phyloP scores from a whole-genome alignment of 768 basidiomycete species.

The Crepidotus variabilis region DNA sequence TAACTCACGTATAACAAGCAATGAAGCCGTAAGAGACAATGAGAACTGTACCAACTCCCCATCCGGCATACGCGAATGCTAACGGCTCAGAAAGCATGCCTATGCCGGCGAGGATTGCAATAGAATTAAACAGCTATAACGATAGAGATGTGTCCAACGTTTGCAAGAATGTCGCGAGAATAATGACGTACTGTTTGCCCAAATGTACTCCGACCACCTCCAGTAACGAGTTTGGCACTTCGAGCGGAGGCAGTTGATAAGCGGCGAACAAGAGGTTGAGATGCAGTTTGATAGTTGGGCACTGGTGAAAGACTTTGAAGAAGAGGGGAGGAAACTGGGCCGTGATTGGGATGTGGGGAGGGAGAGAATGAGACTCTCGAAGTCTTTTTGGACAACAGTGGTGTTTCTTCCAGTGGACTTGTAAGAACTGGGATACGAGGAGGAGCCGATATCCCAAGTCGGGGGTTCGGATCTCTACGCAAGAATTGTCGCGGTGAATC shows the following conservation, averaged over 20 bases:
- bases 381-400: slow-evolving; percentile 34
- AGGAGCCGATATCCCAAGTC: slow-evolving; percentile 1
- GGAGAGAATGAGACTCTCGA: slow-evolving; percentile 27
- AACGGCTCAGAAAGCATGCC: slow-evolving; percentile 88
- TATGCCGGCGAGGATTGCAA: slow-evolving; percentile 82
- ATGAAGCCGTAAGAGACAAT: slow-evolving; percentile 75
- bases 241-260: slow-evolving; percentile 29
- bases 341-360: slow-evolving; percentile 7
- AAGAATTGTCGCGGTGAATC: slow-evolving; percentile 8
- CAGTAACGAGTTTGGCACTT: slow-evolving; percentile 24
- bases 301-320: background rate
- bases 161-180: background rate
- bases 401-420: slow-evolving; percentile 24
- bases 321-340: background rate
- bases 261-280: slow-evolving; percentile 22
- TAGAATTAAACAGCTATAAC: slow-evolving; percentile 80
- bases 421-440: background rate
- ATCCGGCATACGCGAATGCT: slow-evolving; percentile 90
- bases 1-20: slow-evolving; percentile 84
- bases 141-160: background rate
- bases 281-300: slow-evolving; percentile 10
- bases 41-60: slow-evolving; percentile 73
- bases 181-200: slow-evolving; percentile 58
- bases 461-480: slow-evolving; percentile 2
- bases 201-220: slow-evolving; percentile 62